Evolutionary conservation across 2,329 filamentous ascomycete genomes (phyloP).

Genomic region (Seiridium cupressi): DNA sequence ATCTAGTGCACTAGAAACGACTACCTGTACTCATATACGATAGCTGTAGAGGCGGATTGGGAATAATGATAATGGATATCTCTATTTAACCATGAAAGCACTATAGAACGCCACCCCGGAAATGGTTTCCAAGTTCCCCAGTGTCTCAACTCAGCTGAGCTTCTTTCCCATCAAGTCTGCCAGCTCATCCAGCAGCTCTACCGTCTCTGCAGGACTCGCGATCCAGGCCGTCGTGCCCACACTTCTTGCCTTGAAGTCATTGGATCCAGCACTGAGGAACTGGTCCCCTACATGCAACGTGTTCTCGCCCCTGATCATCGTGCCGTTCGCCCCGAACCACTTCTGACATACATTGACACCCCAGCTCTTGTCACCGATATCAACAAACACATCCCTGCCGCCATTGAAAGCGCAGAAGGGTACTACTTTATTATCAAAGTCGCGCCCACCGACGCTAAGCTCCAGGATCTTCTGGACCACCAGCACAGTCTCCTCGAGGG

Average conservation of each 20-base stretch:
- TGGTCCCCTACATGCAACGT: conserved; percentile 96
- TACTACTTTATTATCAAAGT: conserved; percentile 39
- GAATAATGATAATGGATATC: no score
- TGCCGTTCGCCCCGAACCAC: conserved; percentile 62
- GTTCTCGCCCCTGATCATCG: conserved; percentile 65
- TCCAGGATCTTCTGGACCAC: conserved; percentile 93
- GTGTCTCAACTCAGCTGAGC: conserved; percentile 18
- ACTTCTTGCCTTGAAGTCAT: conserved; percentile 92
- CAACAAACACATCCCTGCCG: conserved; percentile 95
- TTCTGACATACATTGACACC: conserved; percentile 90
- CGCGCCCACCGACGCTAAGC: conserved; percentile 60
- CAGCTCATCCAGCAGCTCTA: conserved; percentile 84
- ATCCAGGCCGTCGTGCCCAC: conserved; percentile 98
- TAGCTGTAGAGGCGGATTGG: no score
- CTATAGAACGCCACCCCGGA: no score
- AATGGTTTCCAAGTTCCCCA: no score
- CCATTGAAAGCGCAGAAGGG: conserved; percentile 99
- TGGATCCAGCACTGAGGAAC: conserved; percentile 90
- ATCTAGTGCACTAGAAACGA: no score
- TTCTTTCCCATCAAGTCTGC: conserved; percentile 54
- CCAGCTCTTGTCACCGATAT: conserved; percentile 97
- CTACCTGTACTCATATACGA: no score
- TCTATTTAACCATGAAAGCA: no score
- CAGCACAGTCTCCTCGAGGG: conserved; percentile 91
- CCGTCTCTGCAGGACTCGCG: conserved; percentile 86